Evolutionary conservation across 2,329 filamentous ascomycete genomes (phyloP), one percentile per base, ranked within the genome.

Genomic region (Pseudogymnoascus sp.): DNA sequence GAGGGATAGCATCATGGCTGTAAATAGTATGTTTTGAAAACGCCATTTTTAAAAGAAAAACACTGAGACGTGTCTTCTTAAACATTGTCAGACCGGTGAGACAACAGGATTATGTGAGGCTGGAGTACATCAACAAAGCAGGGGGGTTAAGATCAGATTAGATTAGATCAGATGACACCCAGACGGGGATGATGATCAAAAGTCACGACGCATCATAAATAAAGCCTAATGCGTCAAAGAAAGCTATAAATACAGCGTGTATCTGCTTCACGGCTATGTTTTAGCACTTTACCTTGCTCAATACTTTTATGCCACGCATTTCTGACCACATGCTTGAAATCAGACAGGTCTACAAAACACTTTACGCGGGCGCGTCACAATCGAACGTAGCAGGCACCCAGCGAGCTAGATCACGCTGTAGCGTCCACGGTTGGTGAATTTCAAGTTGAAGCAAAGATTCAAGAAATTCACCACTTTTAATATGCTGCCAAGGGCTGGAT

Each of bases 1-100:
- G 26, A 61, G 38, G 28, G 60, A 61, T 43, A 26, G 38, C 60
- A 61, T 61, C 43, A 38, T 14, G 10, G 11, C 60, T 61, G 43
- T 10, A n/a, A 50, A 26, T 28, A 26, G 26, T 3, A 7, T 3
- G 12, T 8, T 1, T 50, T 26, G 3, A 3, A 50, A 50, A 50
- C 6, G 12, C 22, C 43, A 28, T 50, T 26, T 46, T 46, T 10
- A 11, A 24, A 26, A 24, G 6, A 33, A 46, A 8, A 46, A 14
- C 22, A 26, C 22, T 3, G 22, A 50, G 43, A 28, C 11, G 41
- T 14, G 41, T 46, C 41, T 46, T 46, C 41, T 46, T 46, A 46
- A 50, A 50, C 43, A 50, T 26, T 50, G 12, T 50, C n/a, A n/a
- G 43, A 26, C 43, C 26, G 43, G 12, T 50, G 43, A 50, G 43